Evolutionary conservation across 345 rosid genomes (phyloP).

Genomic region (Erysimum cheiranthoides): DNA sequence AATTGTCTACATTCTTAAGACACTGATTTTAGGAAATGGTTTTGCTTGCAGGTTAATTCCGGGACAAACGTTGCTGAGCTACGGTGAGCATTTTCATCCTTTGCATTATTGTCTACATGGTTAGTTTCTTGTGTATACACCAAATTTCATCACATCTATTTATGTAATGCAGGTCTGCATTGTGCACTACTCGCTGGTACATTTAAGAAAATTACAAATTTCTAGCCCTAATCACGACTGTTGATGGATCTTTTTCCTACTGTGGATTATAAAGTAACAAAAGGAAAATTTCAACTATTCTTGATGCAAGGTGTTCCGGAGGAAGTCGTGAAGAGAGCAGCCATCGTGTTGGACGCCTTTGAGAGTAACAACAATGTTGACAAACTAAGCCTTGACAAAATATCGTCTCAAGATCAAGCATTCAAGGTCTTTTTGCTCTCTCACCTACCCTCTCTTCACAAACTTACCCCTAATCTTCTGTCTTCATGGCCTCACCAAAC

Average conservation of each 20-base stretch:
- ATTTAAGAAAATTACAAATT: background rate
- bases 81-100: constrained; percentile 58
- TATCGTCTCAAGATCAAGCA: constrained; percentile 69
- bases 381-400: constrained; percentile 59
- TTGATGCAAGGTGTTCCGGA: constrained; percentile 69
- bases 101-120: constrained; percentile 18
- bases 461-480: constrained; percentile 6
- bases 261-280: background rate
- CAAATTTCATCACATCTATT: constrained; percentile 25
- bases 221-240: background rate
- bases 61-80: constrained; percentile 83
- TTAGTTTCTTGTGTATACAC: constrained; percentile 5
- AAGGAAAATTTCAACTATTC: background rate
- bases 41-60: constrained; percentile 74
- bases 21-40: background rate
- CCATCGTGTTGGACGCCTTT: constrained; percentile 57
- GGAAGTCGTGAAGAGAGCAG: constrained; percentile 85
- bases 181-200: constrained; percentile 91
- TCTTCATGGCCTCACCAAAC: constrained; percentile 21
- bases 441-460: background rate
- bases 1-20: background rate
- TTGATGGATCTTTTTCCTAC: constrained; percentile 2
- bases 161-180: constrained; percentile 70
- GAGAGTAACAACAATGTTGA: constrained; percentile 57
- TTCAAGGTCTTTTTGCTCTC: constrained; percentile 56